phyloP scores from a whole-genome alignment of 257 asterid genomes.

The Petrea volubilis region DNA sequence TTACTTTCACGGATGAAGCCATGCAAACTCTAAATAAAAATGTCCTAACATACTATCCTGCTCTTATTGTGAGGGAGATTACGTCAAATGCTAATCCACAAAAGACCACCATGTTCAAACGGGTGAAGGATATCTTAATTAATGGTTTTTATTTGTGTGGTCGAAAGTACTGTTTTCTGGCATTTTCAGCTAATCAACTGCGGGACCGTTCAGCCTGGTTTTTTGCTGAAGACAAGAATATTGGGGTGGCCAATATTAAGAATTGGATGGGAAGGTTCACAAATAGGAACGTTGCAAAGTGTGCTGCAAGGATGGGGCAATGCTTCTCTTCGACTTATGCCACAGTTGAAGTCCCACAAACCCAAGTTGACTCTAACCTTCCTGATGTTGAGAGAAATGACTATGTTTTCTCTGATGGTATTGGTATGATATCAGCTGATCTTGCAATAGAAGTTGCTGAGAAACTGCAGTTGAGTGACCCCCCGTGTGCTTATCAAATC shows the following conservation, averaged over 20 bases:
- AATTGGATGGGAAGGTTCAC: constrained; percentile 89
- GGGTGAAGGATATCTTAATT: constrained; percentile 54
- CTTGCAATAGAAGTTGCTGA: constrained; percentile 79
- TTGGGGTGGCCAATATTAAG: constrained; percentile 42
- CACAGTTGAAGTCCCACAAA: constrained; percentile 64
- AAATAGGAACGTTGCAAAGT: constrained; percentile 67
- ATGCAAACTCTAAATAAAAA: constrained; percentile 69
- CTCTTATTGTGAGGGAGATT: constrained; percentile 58
- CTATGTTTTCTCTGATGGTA: constrained; percentile 85
- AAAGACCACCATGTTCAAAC: constrained; percentile 66
- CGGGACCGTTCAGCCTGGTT: constrained; percentile 97
- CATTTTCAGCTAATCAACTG: constrained; percentile 84
- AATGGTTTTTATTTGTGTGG: constrained; percentile 78
- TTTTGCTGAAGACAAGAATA: constrained; percentile 62
- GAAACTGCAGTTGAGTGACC: constrained; percentile 57
- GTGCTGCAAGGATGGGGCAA: constrained; percentile 95
- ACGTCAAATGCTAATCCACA: constrained; percentile 42
- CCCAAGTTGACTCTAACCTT: constrained; percentile 37
- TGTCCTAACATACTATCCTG: constrained; percentile 55
- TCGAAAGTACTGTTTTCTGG: constrained; percentile 72
- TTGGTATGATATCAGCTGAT: constrained; percentile 71
- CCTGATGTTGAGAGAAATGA: constrained; percentile 63
- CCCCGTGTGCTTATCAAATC: constrained; percentile 90
- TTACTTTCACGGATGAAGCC: constrained; percentile 92
- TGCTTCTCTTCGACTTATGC: constrained; percentile 97